A percentile compares a stretch with the other conserved stretches of the same genome.
Conservation (phyloP, 257 asterid genomes). For the Jaltomata sinuosa region DNA sequence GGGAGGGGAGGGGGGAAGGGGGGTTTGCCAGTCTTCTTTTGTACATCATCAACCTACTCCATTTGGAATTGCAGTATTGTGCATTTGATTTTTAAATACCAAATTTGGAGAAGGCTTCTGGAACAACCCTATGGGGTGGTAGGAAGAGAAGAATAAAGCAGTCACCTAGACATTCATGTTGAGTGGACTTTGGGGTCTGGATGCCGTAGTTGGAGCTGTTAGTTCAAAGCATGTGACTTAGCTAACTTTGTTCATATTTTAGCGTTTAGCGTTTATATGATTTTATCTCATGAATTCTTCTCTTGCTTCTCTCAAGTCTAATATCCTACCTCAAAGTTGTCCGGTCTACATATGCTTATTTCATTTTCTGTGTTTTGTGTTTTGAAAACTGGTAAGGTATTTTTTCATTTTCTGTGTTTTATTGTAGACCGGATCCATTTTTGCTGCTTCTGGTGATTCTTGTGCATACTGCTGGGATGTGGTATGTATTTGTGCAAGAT, state of each 20-base stretch:
- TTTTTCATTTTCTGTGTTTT: background rate
- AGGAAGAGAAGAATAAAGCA: background rate
- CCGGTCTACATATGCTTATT: background rate
- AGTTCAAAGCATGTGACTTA: background rate
- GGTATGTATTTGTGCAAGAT: constrained; percentile 48
- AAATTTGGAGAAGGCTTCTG: background rate
- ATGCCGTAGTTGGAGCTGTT: background rate
- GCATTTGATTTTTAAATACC: background rate
- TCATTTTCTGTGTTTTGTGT: background rate
- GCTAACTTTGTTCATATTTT: background rate
- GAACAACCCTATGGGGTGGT: background rate
- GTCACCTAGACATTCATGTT: background rate
- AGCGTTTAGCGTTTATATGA: background rate
- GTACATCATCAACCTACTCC: background rate
- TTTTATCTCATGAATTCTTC: background rate
- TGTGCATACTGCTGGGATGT: constrained; percentile 95
- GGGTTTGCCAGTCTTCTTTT: background rate
- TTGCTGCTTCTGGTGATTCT: constrained; percentile 94
- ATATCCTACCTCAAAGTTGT: background rate
- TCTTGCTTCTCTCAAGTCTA: background rate
- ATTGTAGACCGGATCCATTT: constrained; percentile 61
- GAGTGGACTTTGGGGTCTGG: background rate
- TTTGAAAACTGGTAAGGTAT: no score
- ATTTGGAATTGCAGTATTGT: background rate
- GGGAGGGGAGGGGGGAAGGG: background rate